Base-by-base conservation (phyloP, 306 rosid genomes). In the Carpinus fangiana region DNA sequence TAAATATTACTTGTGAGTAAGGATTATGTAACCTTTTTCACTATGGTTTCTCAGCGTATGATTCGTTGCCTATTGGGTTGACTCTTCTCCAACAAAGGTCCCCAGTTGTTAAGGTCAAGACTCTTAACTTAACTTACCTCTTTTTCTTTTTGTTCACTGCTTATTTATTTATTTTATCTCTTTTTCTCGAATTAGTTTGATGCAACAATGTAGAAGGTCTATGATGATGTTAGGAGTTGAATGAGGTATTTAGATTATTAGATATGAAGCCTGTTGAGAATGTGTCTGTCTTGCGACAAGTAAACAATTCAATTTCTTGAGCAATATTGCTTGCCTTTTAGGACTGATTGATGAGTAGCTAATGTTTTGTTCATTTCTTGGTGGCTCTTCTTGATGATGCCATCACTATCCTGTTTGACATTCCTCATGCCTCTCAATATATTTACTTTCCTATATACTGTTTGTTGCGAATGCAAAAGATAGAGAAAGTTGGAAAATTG, bases 21-120 rank as follows among this genome's bases (percentile, higher is more conserved):
- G 65, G 2, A 59, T 59, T 1, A 26, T 5, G 36, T 59, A 12
- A 17, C 74, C 20, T 72, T 3, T 41, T 46, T 7, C 12, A 41
- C 51, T 18, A 18, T 78, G 79, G 73, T 11, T 81, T 76, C 86
- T 88, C 94, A 89, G 98, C 80, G 72, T 95, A 90, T 84, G 98
- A 91, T 31, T 95, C 97, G 23, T 69, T 86, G 70, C 76, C 93
- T 12, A 92, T 81, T 72, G 81, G 80, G 52, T 75, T 92, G 79
- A 80, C 91, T 78, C 64, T 95, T 76, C 59, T 95, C 80, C 98
- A 95, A 78, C 98, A 95, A 79, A 88, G 98, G 76, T 95, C 98
- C 10, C 98, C 98, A 9, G 92, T 92, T 62, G 78, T 92, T 62
- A 88, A 88, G 89, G 91, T 84, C 53, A 16, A 8, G 16, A 28